These are phyloP conservation scores for Metroxylon sagu DNA, from an alignment of 176 grass and related monocot genomes.

Conservation along the genomic window DNA sequence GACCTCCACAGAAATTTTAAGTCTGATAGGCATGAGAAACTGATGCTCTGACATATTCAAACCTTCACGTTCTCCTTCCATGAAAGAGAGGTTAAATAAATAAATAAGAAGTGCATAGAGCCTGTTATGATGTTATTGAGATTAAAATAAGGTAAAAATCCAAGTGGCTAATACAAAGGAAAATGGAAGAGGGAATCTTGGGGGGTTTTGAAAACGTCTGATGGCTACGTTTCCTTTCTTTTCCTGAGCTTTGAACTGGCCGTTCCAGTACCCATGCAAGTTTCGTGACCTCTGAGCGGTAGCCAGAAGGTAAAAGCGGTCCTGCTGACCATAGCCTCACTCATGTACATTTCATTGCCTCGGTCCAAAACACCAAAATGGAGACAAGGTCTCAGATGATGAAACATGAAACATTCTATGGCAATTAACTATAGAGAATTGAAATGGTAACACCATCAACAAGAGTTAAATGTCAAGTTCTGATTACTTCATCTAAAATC, in stretches of 20 bases:
- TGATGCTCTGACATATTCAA: constrained; percentile 7
- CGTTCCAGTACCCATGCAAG: background rate
- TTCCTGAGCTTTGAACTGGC: background rate
- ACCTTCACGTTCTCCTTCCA: background rate
- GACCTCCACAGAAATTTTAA: no score
- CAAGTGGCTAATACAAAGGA: constrained; percentile 1
- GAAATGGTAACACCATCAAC: no score
- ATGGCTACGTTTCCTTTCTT: background rate
- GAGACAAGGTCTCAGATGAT: background rate
- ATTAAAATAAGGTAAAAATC: background rate
- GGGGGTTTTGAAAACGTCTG: background rate
- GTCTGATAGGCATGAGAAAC: background rate
- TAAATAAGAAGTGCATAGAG: background rate
- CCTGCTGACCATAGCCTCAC: background rate
- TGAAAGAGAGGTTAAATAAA: background rate
- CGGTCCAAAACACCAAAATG: background rate
- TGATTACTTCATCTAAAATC: no score
- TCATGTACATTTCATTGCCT: constrained; percentile 2
- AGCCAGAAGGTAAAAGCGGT: background rate
- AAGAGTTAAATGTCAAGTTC: no score
- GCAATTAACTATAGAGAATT: no score
- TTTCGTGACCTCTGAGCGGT: constrained; percentile 5
- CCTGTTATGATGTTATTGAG: background rate
- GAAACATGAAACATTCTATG: background rate
- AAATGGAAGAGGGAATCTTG: background rate